phyloP scores from a whole-genome alignment of 208 protist species.

The Leishmania turanica region DNA sequence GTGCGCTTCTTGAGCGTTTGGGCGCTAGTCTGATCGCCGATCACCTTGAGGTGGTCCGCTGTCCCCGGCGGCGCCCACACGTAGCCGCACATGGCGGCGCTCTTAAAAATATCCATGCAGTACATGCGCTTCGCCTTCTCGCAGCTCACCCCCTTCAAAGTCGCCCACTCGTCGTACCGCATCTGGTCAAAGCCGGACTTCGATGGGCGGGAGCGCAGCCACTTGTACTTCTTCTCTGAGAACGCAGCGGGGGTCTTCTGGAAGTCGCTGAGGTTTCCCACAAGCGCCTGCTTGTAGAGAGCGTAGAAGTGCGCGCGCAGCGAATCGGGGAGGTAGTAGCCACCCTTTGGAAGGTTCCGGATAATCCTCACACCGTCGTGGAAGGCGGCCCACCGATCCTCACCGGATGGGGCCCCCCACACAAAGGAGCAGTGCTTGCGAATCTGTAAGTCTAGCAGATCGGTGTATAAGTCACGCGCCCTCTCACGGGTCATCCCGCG shows the following conservation, averaged over 20 bases:
- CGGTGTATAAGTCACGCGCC: slow-evolving; percentile 89
- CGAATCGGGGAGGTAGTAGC: slow-evolving; percentile 69
- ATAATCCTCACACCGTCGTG: slow-evolving; percentile 54
- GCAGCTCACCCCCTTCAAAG: slow-evolving; percentile 69
- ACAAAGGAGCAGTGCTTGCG: slow-evolving; percentile 29
- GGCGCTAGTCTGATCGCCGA: slow-evolving; percentile 34
- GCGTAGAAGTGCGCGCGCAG: slow-evolving; percentile 86
- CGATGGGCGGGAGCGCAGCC: slow-evolving; percentile 40
- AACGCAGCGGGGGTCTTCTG: slow-evolving; percentile 54
- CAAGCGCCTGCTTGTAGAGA: slow-evolving; percentile 85
- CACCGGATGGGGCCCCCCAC: slow-evolving; percentile 26
- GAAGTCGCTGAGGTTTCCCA: slow-evolving; percentile 78
- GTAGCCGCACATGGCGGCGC: slow-evolving; percentile 31
- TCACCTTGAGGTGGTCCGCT: slow-evolving; percentile 35
- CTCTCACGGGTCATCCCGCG: slow-evolving; percentile 88
- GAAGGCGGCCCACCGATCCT: slow-evolving; percentile 52
- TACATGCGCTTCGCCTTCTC: slow-evolving; percentile 86
- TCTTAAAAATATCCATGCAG: slow-evolving; percentile 33
- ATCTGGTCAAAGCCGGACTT: slow-evolving; percentile 38
- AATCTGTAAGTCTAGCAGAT: slow-evolving; percentile 38
- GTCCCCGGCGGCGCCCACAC: slow-evolving; percentile 43
- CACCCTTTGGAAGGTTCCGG: slow-evolving; percentile 58
- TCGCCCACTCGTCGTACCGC: slow-evolving; percentile 83
- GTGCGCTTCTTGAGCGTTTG: slow-evolving; percentile 29
- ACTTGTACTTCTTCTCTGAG: slow-evolving; percentile 59